A percentile compares a stretch with the other conserved stretches of the same genome.
phyloP scores from a whole-genome alignment of 345 rosid genomes.

The Toxicodendron radicans region DNA sequence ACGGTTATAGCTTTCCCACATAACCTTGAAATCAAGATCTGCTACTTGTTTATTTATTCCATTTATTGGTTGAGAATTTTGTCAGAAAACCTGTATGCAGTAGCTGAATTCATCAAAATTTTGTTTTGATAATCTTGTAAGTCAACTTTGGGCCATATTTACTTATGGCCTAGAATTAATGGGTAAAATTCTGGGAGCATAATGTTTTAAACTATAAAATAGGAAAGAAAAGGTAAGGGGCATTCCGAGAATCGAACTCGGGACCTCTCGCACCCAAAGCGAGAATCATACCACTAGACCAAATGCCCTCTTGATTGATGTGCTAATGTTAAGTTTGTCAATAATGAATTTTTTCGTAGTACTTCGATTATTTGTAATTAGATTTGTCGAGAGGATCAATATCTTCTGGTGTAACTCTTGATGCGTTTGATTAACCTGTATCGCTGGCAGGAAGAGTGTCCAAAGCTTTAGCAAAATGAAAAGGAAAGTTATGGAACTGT shows the following conservation, averaged over 20 bases:
- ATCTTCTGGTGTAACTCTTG: neutral
- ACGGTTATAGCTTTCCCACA: neutral
- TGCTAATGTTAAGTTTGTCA: neutral
- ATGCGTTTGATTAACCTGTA: neutral
- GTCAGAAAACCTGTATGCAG: neutral
- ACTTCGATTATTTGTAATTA: too few relatives aligned
- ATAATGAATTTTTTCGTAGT: neutral
- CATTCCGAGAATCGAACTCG: slow-evolving; percentile 86
- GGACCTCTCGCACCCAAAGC: slow-evolving; percentile 90
- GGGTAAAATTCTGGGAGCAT: too few relatives aligned
- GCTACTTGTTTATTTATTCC: neutral
- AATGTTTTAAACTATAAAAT: neutral
- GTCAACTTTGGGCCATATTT: neutral
- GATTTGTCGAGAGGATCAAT: neutral
- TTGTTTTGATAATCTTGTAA: too few relatives aligned
- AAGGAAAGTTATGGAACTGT: too few relatives aligned
- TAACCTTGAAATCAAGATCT: neutral
- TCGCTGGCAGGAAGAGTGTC: too few relatives aligned
- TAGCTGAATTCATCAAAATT: too few relatives aligned
- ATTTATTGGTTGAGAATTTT: neutral
- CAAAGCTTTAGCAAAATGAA: too few relatives aligned
- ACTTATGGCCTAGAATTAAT: too few relatives aligned
- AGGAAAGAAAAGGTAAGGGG: slow-evolving; percentile 21
- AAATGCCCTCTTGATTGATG: slow-evolving; percentile 46
- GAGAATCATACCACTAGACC: slow-evolving; percentile 90